phyloP scores from a whole-genome alignment of 2,329 filamentous ascomycete genomes.

The Dactylonectria estremocensis region DNA sequence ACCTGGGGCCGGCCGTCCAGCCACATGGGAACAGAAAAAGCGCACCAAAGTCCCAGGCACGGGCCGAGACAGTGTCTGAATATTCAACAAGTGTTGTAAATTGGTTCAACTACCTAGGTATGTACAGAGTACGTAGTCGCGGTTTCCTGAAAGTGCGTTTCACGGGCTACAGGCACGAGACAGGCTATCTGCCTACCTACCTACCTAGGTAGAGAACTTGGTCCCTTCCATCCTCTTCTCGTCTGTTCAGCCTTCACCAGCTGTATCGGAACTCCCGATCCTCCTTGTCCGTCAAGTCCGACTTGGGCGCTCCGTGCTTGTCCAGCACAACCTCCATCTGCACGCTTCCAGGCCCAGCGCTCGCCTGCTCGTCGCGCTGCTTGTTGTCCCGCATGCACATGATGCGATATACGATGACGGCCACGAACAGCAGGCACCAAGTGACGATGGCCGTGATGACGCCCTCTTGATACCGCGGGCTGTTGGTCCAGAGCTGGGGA shows the following conservation, averaged over 20 bases:
- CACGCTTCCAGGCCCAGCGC: not conserved
- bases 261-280: slow-evolving; percentile 28
- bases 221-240: not conserved
- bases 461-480: slow-evolving; percentile 62
- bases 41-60: not conserved
- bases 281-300: slow-evolving; percentile 28
- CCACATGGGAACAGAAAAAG: not conserved
- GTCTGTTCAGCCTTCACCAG: not conserved
- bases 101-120: not conserved
- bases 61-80: not conserved
- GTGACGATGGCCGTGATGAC: slow-evolving; percentile 54
- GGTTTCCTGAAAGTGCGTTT: not conserved
- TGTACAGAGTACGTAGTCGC: not conserved
- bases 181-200: too few species aligned
- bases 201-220: too few species aligned
- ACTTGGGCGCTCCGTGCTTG: slow-evolving; percentile 24
- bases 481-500: slow-evolving; percentile 65
- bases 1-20: not conserved
- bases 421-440: slow-evolving; percentile 16
- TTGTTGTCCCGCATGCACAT: slow-evolving; percentile 21
- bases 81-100: not conserved
- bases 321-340: slow-evolving; percentile 21
- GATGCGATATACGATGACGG: slow-evolving; percentile 18
- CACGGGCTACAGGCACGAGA: not conserved
- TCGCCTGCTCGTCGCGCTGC: slow-evolving; percentile 18